phyloP scores from a whole-genome alignment of 768 basidiomycete genomes.

The Lentinula lateritia region DNA sequence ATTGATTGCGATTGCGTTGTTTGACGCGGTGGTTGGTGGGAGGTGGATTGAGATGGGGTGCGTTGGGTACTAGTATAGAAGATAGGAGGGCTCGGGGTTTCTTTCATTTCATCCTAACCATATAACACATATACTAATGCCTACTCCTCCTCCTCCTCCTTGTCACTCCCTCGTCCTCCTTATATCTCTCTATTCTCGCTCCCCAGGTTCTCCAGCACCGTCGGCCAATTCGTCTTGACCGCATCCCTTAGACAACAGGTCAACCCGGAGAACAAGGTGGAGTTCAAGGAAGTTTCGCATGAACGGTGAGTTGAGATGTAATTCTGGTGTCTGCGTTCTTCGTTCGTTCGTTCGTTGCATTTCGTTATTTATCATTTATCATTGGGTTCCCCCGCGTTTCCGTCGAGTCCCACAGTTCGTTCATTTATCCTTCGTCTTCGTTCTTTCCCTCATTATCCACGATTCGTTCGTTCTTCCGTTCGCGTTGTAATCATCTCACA shows the following conservation, averaged over 20 bases:
- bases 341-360: not conserved
- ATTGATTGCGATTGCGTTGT: not conserved
- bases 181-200: not conserved
- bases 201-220: constrained; percentile 80
- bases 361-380: not conserved
- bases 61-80: no score
- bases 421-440: not conserved
- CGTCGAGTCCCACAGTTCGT: not conserved
- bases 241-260: constrained; percentile 91
- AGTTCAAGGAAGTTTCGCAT: constrained; percentile 90
- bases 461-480: no score
- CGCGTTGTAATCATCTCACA: no score
- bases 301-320: constrained; percentile 63
- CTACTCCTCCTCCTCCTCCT: no score
- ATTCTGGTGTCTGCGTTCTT: no score
- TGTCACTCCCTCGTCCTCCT: no score
- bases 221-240: constrained; percentile 95
- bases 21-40: no score
- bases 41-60: no score
- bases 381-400: not conserved
- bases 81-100: no score
- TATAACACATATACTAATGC: no score
- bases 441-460: no score
- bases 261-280: constrained; percentile 73
- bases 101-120: no score